phyloP scores from a whole-genome alignment of 345 rosid species.

The Salix purpurea region DNA sequence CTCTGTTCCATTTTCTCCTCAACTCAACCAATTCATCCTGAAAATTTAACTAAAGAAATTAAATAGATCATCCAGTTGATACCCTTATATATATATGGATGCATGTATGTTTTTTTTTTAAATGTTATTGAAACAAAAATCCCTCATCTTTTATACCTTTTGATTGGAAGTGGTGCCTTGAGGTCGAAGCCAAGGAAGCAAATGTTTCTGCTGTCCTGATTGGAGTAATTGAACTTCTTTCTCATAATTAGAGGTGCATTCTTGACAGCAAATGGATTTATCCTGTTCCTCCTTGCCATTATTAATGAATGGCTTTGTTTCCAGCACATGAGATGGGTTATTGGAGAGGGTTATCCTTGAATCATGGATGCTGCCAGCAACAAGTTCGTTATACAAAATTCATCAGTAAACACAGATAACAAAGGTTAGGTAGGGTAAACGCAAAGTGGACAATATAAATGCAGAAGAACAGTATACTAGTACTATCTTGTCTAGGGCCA shows the following conservation, averaged over 20 bases:
- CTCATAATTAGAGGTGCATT: conserved; percentile 68
- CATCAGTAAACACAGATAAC: neutral
- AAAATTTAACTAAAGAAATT: neutral
- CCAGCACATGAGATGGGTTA: conserved; percentile 39
- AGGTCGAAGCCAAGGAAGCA: conserved; percentile 70
- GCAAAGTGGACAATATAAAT: neutral
- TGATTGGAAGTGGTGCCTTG: conserved; percentile 34
- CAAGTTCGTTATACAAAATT: neutral
- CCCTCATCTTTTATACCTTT: conserved; percentile 38
- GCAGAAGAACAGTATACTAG: neutral
- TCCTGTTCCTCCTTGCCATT: conserved; percentile 47
- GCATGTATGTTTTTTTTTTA: no score
- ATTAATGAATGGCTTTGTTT: conserved; percentile 43
- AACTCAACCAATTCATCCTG: conserved; percentile 59
- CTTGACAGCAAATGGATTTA: conserved; percentile 53
- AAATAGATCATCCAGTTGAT: neutral
- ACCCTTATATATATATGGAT: no score
- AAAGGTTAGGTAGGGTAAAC: neutral
- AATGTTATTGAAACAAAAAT: neutral
- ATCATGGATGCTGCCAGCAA: conserved; percentile 44
- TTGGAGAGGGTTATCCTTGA: conserved; percentile 29
- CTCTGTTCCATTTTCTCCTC: conserved; percentile 67
- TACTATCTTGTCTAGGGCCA: neutral
- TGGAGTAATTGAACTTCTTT: conserved; percentile 61
- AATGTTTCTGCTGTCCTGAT: conserved; percentile 44